A percentile compares a stretch with the other conserved stretches of the same genome.
Evolutionary conservation across 768 basidiomycete genomes (phyloP).

Genomic region (Phylloporus rhodoxanthus): DNA sequence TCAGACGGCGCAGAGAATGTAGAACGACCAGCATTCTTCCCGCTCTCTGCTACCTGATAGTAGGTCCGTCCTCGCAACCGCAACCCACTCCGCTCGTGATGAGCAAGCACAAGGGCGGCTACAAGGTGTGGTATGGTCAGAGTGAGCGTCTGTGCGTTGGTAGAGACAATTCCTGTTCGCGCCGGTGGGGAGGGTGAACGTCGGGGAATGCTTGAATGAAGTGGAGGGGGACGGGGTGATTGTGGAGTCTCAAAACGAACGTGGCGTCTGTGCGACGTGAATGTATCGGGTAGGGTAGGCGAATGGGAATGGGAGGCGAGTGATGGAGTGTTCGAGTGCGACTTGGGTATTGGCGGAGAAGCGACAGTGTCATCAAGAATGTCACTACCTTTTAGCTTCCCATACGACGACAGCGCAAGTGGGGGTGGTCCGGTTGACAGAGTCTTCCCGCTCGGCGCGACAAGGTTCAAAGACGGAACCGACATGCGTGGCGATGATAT

Average conservation of each 20-base stretch:
- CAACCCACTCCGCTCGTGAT: slow-evolving; percentile 19
- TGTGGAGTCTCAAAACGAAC: slow-evolving; percentile 20
- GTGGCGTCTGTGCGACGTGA: slow-evolving; percentile 14
- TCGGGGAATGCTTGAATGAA: slow-evolving; percentile 11
- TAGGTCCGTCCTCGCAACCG: slow-evolving; percentile 16
- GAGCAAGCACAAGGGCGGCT: slow-evolving; percentile 24
- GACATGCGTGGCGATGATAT: slow-evolving; percentile 24
- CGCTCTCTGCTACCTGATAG: not conserved
- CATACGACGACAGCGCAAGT: not conserved
- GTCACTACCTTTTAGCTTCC: not conserved
- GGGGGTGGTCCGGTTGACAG: not conserved
- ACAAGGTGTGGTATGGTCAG: slow-evolving; percentile 31
- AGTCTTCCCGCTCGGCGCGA: slow-evolving; percentile 8
- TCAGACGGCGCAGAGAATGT: slow-evolving; percentile 1
- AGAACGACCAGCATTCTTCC: slow-evolving; percentile 12
- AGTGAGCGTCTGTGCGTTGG: slow-evolving; percentile 10
- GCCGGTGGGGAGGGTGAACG: slow-evolving; percentile 23
- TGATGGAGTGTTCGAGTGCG: not conserved
- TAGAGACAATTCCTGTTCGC: slow-evolving; percentile 7
- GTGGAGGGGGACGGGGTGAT: slow-evolving; percentile 1
- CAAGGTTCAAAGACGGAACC: slow-evolving; percentile 16
- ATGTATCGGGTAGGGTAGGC: not conserved
- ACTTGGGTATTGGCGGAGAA: not conserved
- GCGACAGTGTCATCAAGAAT: not conserved
- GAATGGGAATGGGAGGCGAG: slow-evolving; percentile 5